Base-by-base conservation (phyloP, 148 eudicot genomes). In the Pouteria glomerata region DNA sequence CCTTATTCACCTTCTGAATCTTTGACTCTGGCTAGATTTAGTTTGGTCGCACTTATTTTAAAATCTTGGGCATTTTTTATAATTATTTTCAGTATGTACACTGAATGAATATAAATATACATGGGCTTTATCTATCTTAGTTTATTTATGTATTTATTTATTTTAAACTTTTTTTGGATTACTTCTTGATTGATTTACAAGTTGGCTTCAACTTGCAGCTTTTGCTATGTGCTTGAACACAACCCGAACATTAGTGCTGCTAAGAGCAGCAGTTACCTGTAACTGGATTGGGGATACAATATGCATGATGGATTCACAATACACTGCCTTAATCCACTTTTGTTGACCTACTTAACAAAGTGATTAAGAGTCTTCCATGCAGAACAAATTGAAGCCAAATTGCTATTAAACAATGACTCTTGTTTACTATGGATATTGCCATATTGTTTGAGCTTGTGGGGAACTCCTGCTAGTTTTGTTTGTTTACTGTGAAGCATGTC, bases 141-240 rank as follows among this genome's bases (percentile, higher is more conserved):
- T 65, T 16, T 16, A 14, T 12, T 10, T 10, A 21, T 50, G n/a
- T n/a, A n/a, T n/a, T 52, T 34, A 31, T 52, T 13, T 10, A 21
- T 10, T 21, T 21, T 13, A 39, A 15, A n/a, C 34, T 1, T 15
- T 35, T 69, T 55, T 14, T 41, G n/a, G n/a, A n/a, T 37, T 24
- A 57, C 63, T 39, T 56, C 4, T 55, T 37, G 14, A 41, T 52
- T n/a, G 63, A 42, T 51, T 39, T 24, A 56, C 30, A 68, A 51
- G 18, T 29, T 51, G 59, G 61, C 50, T 68, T 50, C 59, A 23
- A n/a, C 47, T 52, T 19, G 61, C 72, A 23, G 48, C 61, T 52
- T 52, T 16, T 55, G 5, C 44, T 39, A 4, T 39, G n/a, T 51
- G 45, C 33, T 33, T 68, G 45, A 2, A 23, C 3, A 27, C 3